phyloP scores from a whole-genome alignment of 345 rosid genomes.

The Erucastrum elatum region DNA sequence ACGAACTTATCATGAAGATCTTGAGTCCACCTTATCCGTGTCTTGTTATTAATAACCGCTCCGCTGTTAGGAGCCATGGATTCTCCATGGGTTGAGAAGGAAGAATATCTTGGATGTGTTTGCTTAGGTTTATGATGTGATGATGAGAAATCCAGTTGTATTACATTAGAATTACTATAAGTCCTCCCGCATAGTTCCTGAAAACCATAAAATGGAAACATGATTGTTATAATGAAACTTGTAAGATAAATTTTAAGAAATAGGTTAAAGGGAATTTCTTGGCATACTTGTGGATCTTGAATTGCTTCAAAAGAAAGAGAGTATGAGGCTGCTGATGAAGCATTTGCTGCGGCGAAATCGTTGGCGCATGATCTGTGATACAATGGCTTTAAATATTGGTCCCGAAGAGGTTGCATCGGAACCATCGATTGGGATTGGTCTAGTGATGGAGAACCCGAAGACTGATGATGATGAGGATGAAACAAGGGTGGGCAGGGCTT shows the following conservation, averaged over 20 bases:
- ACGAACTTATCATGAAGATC: conserved; percentile 91
- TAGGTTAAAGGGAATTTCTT: background rate
- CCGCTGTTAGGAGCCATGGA: conserved; percentile 22
- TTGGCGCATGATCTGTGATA: conserved; percentile 19
- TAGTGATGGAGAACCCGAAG: conserved; percentile 7
- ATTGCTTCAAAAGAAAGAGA: conserved; percentile 47
- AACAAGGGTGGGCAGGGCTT: conserved; percentile 29
- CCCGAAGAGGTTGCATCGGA: conserved; percentile 22
- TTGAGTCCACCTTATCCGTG: conserved; percentile 82
- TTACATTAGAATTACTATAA: conserved; percentile 34
- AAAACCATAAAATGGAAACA: background rate
- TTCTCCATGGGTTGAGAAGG: conserved; percentile 27
- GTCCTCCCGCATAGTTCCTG: conserved; percentile 39
- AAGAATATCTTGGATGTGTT: conserved; percentile 19
- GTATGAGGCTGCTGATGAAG: conserved; percentile 31
- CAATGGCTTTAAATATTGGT: conserved; percentile 24
- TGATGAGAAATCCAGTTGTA: conserved; percentile 38
- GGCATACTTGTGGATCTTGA: conserved; percentile 53
- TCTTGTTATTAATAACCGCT: conserved; percentile 41
- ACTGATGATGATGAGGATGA: conserved; percentile 25
- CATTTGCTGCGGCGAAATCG: conserved; percentile 10
- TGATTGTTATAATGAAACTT: background rate
- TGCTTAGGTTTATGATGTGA: conserved; percentile 27
- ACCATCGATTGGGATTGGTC: conserved; percentile 23
- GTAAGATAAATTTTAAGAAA: no score